Conservation (phyloP, 306 rosid genomes). For the Castanea mollissima region DNA sequence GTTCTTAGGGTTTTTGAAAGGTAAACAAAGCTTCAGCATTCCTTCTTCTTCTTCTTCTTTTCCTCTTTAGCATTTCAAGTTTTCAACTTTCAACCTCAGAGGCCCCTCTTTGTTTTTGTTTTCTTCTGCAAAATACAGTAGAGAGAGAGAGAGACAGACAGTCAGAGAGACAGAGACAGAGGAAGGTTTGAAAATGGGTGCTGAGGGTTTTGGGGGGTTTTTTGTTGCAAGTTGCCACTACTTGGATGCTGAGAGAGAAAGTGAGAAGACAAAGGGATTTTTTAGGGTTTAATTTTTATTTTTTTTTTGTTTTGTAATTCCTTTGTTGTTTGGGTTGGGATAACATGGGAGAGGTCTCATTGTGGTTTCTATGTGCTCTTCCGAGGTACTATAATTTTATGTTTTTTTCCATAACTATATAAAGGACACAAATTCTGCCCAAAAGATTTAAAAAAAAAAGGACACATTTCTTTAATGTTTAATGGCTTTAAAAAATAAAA, state of each 20-base stretch:
- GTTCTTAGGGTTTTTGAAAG: background rate
- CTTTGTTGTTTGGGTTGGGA: too few species aligned
- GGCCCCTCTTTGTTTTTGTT: background rate
- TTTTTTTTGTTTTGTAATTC: background rate
- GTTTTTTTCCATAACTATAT: too few species aligned
- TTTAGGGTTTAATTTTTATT: conserved; percentile 1
- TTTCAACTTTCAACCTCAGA: conserved; percentile 17
- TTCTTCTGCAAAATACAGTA: background rate
- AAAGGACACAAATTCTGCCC: too few species aligned
- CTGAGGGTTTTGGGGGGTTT: conserved; percentile 3
- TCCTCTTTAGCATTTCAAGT: too few species aligned
- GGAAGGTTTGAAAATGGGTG: background rate
- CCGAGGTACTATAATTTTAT: too few species aligned
- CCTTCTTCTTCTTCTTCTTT: conserved; percentile 12
- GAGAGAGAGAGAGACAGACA: background rate
- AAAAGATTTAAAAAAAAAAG: too few species aligned
- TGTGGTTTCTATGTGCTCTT: background rate
- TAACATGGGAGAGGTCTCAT: background rate
- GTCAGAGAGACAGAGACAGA: too few species aligned
- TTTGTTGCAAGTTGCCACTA: background rate
- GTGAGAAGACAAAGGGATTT: background rate
- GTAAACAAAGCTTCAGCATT: conserved; percentile 59
- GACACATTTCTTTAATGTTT: too few species aligned
- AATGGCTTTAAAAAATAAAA: too few species aligned
- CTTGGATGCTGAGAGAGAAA: background rate